These are phyloP conservation scores for Uncinocarpus reesii DNA, from an alignment of 2,329 filamentous ascomycete species.

Conservation along the genomic window DNA sequence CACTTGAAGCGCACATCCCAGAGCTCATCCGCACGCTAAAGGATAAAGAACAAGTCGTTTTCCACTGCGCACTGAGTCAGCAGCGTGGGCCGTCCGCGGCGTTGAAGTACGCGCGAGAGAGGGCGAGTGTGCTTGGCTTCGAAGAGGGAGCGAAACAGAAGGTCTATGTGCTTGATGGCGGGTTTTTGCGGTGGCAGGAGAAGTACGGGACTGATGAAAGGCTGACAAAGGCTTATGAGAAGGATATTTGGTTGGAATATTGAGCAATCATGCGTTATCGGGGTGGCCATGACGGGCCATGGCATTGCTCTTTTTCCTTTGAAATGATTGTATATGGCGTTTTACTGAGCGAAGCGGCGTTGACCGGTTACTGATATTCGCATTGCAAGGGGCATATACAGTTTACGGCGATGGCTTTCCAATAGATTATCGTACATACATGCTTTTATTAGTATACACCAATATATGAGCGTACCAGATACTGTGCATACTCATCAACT, in stretches of 20 bases:
- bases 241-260: slow-evolving; percentile 67
- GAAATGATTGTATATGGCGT: background rate
- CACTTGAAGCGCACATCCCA: slow-evolving; percentile 66
- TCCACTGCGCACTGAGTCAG: slow-evolving; percentile 89
- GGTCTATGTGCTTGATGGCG: slow-evolving; percentile 70
- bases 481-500: background rate
- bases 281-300: background rate
- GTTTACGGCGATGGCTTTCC: background rate
- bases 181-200: slow-evolving; percentile 86
- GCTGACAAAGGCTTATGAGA: slow-evolving; percentile 73
- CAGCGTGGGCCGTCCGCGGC: slow-evolving; percentile 81
- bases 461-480: background rate
- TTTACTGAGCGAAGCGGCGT: background rate
- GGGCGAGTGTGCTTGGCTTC: slow-evolving; percentile 42
- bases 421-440: background rate
- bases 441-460: background rate
- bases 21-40: slow-evolving; percentile 69
- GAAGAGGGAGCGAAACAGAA: slow-evolving; percentile 48
- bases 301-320: background rate
- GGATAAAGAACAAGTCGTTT: slow-evolving; percentile 74
- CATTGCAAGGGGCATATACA: background rate
- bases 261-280: slow-evolving; percentile 12
- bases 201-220: slow-evolving; percentile 61
- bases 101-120: slow-evolving; percentile 58
- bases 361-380: background rate